Base-by-base conservation (phyloP, 2,329 filamentous ascomycete genomes). In the Penicillium vulpinum region DNA sequence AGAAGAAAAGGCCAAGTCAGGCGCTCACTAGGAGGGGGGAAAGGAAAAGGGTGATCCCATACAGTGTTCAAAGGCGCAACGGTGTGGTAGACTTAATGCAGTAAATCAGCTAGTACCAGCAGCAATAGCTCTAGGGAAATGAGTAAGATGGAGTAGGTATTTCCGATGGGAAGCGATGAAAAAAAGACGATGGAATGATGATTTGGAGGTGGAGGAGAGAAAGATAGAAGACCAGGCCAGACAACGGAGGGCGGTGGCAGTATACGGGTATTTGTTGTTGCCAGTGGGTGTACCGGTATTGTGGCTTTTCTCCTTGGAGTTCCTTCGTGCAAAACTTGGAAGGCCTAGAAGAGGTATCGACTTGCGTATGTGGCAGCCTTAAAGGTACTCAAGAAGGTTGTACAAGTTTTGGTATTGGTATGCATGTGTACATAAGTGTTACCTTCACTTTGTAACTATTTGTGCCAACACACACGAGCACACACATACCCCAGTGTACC, bases 11-110 rank as follows among this genome's bases (percentile, higher is more conserved):
- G 70, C 71, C 65, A 67, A 63, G 65, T 53, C 63, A 67, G 67
- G 67, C 62, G 67, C 62, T 67, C 62, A 63, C 59, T 63, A 62
- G 65, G 60, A 43, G 57, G 44, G 48, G 52, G 45, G 33, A 54
- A 63, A 61, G 58, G 62, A 70, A 68, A 70, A 69, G 68, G 67
- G 68, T 66, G 62, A 67, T 65, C 58, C 67, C 68, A 58, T 70
- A 72, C 69, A 62, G 65, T 72, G 63, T 58, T 54, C 57, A 53
- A 55, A 64, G 62, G 65, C 64, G 69, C 67, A 69, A 68, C 67
- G 67, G 66, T 62, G 33, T 28, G 7, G 35, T 51, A 46, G 41
- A 43, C 51, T 58, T 29, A 54, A 41, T 46, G 33, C 33, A 51
- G 51, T 51, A 54, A 54, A 52, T 60, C 51, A 63, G 62, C 61